phyloP scores from a whole-genome alignment of 441 rosid species.

The Flueggea neowawraea region DNA sequence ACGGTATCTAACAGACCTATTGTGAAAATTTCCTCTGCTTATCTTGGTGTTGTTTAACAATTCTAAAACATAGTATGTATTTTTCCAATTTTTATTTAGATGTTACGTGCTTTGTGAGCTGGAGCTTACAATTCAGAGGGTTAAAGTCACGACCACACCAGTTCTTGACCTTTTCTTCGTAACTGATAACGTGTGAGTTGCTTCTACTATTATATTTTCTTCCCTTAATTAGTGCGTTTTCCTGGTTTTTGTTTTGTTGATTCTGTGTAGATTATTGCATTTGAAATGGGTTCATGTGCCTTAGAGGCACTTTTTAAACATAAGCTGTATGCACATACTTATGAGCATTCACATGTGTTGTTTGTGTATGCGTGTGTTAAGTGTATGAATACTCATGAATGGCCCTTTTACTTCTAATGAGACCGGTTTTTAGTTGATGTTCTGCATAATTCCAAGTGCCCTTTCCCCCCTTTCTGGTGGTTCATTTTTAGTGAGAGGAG shows the following conservation, averaged over 20 bases:
- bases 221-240: background rate
- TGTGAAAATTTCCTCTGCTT: background rate
- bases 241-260: background rate
- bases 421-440: too few relatives aligned
- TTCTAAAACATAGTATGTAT: slow-evolving; percentile 4
- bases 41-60: background rate
- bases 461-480: background rate
- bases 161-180: slow-evolving; percentile 86
- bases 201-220: background rate
- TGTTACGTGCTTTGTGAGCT: slow-evolving; percentile 73
- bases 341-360: too few relatives aligned
- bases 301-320: too few relatives aligned
- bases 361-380: background rate
- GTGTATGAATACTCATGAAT: background rate
- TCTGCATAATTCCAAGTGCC: too few relatives aligned
- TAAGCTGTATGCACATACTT: too few relatives aligned
- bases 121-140: slow-evolving; percentile 80
- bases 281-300: too few relatives aligned
- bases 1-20: slow-evolving; percentile 37
- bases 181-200: slow-evolving; percentile 71
- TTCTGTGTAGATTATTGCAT: background rate
- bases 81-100: slow-evolving; percentile 32
- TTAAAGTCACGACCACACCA: slow-evolving; percentile 82
- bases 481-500: background rate
- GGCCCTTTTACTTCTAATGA: too few relatives aligned